A percentile compares a stretch with the other conserved stretches of the same genome.
Evolutionary conservation across 2,329 filamentous ascomycete species (phyloP).

Genomic region (Hymenotorrendiella dingleyae): DNA sequence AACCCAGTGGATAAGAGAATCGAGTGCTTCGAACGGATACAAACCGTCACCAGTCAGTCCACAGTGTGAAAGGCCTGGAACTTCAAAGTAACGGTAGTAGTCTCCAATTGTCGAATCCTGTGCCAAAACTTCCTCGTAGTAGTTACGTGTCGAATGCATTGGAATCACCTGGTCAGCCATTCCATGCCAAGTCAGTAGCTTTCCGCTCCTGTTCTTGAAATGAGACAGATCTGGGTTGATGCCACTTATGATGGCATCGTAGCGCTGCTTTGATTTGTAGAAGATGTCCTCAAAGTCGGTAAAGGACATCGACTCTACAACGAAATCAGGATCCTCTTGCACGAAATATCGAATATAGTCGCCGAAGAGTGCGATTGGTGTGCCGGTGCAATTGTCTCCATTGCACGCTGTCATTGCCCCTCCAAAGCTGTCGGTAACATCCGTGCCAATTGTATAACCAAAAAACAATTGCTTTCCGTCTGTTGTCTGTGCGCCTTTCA

Average conservation of each 20-base stretch:
- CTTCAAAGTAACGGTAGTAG: not conserved
- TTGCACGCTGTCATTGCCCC: too few species aligned
- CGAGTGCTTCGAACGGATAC: too few species aligned
- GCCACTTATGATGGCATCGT: conserved; percentile 8
- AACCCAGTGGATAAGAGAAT: too few species aligned
- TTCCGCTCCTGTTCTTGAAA: not conserved
- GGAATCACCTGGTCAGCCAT: not conserved
- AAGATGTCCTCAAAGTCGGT: too few species aligned
- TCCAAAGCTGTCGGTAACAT: not conserved
- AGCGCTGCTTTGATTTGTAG: too few species aligned
- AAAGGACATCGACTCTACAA: too few species aligned
- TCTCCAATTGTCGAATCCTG: not conserved
- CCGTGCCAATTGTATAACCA: conserved; percentile 4
- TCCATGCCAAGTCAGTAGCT: conserved; percentile 3
- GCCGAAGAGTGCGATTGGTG: too few species aligned
- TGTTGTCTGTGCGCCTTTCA: conserved; percentile 5
- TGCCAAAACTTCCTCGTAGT: not conserved
- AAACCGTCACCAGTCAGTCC: too few species aligned
- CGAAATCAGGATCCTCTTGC: too few species aligned
- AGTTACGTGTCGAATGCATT: not conserved
- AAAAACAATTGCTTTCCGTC: conserved; percentile 8
- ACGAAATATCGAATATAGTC: too few species aligned
- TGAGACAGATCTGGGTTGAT: conserved; percentile 8
- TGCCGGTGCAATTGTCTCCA: too few species aligned
- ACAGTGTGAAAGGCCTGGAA: not conserved